phyloP scores from a whole-genome alignment of 139 green algal species.

The Chlorella sp. region DNA sequence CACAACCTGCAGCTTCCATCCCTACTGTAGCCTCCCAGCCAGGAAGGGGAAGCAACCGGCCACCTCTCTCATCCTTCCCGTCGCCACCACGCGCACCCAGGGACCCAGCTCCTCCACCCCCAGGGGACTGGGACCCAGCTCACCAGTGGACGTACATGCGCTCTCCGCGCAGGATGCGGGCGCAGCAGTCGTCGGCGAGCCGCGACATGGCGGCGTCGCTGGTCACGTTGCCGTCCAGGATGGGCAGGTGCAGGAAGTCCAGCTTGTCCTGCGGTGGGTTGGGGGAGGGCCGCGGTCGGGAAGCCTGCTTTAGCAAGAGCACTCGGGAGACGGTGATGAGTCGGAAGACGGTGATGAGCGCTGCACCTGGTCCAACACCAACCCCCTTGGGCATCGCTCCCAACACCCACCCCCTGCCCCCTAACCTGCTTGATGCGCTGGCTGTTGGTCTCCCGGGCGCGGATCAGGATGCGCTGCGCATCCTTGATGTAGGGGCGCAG shows the following conservation, averaged over 20 bases:
- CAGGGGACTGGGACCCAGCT: too few relatives aligned
- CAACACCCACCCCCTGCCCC: neutral
- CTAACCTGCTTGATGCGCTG: slow-evolving; percentile 52
- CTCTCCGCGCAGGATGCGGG: slow-evolving; percentile 65
- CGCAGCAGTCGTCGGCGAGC: slow-evolving; percentile 82
- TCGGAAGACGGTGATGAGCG: too few relatives aligned
- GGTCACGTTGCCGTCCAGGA: slow-evolving; percentile 80
- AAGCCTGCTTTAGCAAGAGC: too few relatives aligned
- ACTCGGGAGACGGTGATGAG: too few relatives aligned
- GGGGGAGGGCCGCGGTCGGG: neutral
- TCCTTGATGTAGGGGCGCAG: slow-evolving; percentile 87
- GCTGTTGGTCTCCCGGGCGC: slow-evolving; percentile 61
- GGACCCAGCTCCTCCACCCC: too few relatives aligned
- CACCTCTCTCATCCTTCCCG: too few relatives aligned
- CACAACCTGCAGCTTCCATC: neutral
- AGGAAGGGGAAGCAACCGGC: too few relatives aligned
- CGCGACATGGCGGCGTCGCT: slow-evolving; percentile 59
- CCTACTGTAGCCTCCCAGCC: neutral
- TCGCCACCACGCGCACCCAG: too few relatives aligned
- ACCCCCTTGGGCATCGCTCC: neutral
- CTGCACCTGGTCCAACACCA: neutral
- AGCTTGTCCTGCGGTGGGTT: slow-evolving; percentile 49
- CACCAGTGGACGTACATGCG: slow-evolving; percentile 86
- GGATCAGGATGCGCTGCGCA: slow-evolving; percentile 74
- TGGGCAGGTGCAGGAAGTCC: slow-evolving; percentile 85